Evolutionary conservation across 768 basidiomycete genomes (phyloP), one percentile per base, ranked within the genome.

Genomic region (Fomitopsis serialis): DNA sequence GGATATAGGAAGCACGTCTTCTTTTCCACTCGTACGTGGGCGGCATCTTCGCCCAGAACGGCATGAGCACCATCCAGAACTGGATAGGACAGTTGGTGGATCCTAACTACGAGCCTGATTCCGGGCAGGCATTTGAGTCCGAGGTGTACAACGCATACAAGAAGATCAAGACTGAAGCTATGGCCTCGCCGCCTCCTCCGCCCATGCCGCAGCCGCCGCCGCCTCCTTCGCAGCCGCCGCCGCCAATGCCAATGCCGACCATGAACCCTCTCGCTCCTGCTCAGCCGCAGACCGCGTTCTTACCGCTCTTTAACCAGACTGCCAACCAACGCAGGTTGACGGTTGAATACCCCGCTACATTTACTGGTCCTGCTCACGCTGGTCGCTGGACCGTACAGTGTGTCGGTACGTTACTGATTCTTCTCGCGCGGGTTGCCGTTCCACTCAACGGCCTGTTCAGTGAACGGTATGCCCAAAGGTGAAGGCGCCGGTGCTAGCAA

Each of bases 231-330:
- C 72, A 71, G 32, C 68, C 72, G 23, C 72, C 74, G 3, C 72
- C 74, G 13, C 68, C 63, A 12, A 62, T 52, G 54, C 63, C 48
- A 6, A 36, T 55, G 34, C 57, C 63, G 56, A 62, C 54, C 46
- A 62, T 67, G 8, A 88, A 87, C 65, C 82, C 85, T 27, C 63
- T 84, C 48, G 73, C 82, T 24, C 82, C 84, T 15, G 84, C 82
- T n/a, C 80, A 80, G 61, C 83, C 82, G 2, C 70, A 74, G 48
- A 65, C 80, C 17, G 80, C 87, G 13, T 87, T 85, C 66, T 68
- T 90, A 36, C 82, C 87, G 0, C 62, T 85, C 27, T 89, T 90
- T 68, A 89, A 89, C 65, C 84, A 89, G 68, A 81, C 79, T 2
- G 85, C 85, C 42, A 68, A 73, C 44, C 87, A 88, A 59, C 79